Percentiles rank a stretch among this genome's conserved stretches.
phyloP scores from a whole-genome alignment of 352 stramenopile species.

The Phytophthora agathidicida region DNA sequence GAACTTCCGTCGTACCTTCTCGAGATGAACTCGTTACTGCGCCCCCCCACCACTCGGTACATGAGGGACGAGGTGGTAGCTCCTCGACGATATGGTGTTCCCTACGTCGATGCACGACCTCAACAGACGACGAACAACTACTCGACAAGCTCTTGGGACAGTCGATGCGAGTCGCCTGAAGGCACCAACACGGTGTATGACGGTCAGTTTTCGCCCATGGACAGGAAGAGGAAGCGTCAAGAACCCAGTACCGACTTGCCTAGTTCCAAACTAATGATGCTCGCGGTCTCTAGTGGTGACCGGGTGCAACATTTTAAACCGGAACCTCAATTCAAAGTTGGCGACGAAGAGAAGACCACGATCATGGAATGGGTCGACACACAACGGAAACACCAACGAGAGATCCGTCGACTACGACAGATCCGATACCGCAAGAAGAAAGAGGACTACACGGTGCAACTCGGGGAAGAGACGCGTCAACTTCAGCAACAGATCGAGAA shows the following conservation, averaged over 20 bases:
- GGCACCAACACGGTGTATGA: not conserved
- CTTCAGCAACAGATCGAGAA: conserved; percentile 14
- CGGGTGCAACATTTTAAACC: not conserved
- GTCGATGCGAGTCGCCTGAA: not conserved
- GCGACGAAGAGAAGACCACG: not conserved
- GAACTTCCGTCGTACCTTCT: too few relatives aligned
- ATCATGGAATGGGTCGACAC: conserved; percentile 12
- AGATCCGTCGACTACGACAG: conserved; percentile 21
- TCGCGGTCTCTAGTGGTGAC: conserved; percentile 5
- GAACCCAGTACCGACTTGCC: not conserved
- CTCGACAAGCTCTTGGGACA: too few relatives aligned
- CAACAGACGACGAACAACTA: not conserved
- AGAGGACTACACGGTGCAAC: conserved; percentile 3
- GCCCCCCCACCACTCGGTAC: not conserved
- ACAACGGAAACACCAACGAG: conserved; percentile 8
- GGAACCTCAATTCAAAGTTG: conserved; percentile 5
- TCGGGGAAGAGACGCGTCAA: not conserved
- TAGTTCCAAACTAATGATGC: conserved; percentile 13
- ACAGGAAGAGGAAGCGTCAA: conserved; percentile 14
- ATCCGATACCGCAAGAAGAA: conserved; percentile 32
- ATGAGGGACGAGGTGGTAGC: not conserved
- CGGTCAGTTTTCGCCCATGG: not conserved
- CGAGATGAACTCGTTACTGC: not conserved
- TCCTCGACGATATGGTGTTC: too few relatives aligned
- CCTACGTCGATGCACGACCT: not conserved